phyloP scores from a whole-genome alignment of 2,329 filamentous ascomycete genomes.

The Colletotrichum liaoningense region DNA sequence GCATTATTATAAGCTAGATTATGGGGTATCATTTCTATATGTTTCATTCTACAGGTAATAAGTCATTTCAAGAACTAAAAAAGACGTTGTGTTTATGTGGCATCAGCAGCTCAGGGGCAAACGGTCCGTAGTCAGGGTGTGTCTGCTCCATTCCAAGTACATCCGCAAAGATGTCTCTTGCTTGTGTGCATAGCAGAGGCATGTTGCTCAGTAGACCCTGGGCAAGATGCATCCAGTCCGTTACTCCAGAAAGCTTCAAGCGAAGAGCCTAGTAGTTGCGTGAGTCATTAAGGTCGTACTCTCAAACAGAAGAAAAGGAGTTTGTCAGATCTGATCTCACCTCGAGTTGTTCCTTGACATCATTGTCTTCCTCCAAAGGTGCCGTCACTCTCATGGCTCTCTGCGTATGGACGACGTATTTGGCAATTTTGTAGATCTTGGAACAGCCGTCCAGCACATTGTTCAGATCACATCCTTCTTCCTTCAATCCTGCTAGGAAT shows the following conservation, averaged over 20 bases:
- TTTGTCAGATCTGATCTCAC: background rate
- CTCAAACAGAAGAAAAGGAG: background rate
- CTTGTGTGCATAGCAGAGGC: background rate
- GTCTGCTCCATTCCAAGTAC: conserved; percentile 4
- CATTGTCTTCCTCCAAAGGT: conserved; percentile 15
- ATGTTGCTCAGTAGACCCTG: conserved; percentile 30
- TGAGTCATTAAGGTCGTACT: background rate
- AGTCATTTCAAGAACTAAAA: background rate
- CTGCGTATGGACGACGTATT: conserved; percentile 26
- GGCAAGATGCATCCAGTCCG: conserved; percentile 29
- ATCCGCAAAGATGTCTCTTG: conserved; percentile 15
- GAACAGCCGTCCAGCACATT: conserved; percentile 25
- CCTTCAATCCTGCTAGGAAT: conserved; percentile 19
- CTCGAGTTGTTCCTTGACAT: conserved; percentile 26
- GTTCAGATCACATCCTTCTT: conserved; percentile 22
- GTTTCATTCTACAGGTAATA: background rate
- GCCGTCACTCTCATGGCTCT: conserved; percentile 1
- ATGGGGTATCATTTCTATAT: background rate
- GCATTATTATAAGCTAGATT: background rate
- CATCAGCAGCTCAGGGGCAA: conserved; percentile 15
- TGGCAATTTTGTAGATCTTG: conserved; percentile 28
- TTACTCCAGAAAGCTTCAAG: conserved; percentile 15
- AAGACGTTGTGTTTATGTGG: conserved; percentile 15
- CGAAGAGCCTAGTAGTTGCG: background rate
- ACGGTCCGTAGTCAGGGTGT: conserved; percentile 3